phyloP scores from a whole-genome alignment of 1,139 yeast species.

The Taiozyma sp. region DNA sequence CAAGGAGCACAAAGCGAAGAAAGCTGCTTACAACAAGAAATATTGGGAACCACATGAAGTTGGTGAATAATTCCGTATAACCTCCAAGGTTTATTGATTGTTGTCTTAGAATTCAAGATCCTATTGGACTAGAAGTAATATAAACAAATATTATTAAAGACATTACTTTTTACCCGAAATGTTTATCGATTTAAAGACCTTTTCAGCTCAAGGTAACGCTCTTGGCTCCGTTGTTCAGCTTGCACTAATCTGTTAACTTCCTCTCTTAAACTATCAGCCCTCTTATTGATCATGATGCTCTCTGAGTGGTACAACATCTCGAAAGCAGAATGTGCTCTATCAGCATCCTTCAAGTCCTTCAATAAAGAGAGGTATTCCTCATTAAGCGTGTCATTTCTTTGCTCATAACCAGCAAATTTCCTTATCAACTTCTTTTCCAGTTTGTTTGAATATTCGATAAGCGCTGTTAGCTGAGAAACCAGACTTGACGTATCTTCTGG shows the following conservation, averaged over 20 bases:
- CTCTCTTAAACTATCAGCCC: conserved; percentile 32
- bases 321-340: conserved; percentile 24
- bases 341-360: conserved; percentile 25
- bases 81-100: too few species aligned
- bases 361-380: conserved; percentile 25
- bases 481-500: conserved; percentile 14
- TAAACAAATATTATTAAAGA: too few species aligned
- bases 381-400: conserved; percentile 27
- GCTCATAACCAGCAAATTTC: conserved; percentile 32
- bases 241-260: conserved; percentile 34
- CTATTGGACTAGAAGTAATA: too few species aligned
- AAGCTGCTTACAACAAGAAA: too few species aligned
- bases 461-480: conserved; percentile 17
- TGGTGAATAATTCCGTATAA: too few species aligned
- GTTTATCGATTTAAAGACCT: neutral
- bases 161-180: neutral
- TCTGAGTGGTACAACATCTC: conserved; percentile 29
- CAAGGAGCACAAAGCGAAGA: too few species aligned
- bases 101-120: too few species aligned
- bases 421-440: conserved; percentile 30
- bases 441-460: conserved; percentile 28
- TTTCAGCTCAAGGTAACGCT: conserved; percentile 25
- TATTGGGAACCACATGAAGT: too few species aligned
- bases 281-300: conserved; percentile 25
- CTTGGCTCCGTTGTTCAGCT: conserved; percentile 35